Evolutionary conservation across 306 rosid species (phyloP).

Genomic region (Lotus japonicus): DNA sequence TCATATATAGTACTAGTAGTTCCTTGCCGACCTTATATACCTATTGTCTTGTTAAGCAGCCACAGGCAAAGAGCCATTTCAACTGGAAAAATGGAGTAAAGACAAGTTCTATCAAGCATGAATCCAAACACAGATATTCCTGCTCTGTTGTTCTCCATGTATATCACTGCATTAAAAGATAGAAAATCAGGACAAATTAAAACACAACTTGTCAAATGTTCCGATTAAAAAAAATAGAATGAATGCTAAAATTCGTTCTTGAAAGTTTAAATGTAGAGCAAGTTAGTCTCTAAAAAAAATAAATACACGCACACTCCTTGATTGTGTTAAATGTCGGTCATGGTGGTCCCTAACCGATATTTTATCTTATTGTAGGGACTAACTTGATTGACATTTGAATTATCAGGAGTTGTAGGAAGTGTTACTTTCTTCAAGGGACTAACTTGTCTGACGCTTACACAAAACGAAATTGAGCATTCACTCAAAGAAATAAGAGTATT

Average conservation of each 20-base stretch:
- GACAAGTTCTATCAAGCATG: conserved; percentile 85
- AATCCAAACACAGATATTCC: conserved; percentile 79
- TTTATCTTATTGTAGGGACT: too few species aligned
- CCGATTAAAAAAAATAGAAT: not conserved
- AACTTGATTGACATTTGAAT: too few species aligned
- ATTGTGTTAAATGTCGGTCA: too few species aligned
- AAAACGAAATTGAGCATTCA: too few species aligned
- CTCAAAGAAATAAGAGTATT: not conserved
- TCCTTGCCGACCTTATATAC: conserved; percentile 25
- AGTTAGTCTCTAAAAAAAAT: too few species aligned
- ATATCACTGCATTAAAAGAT: conserved; percentile 56
- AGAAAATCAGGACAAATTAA: not conserved
- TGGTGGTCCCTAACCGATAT: too few species aligned
- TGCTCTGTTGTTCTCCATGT: conserved; percentile 80
- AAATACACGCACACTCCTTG: too few species aligned
- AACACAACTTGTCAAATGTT: not conserved
- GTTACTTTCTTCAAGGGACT: too few species aligned
- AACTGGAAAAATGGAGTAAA: conserved; percentile 78
- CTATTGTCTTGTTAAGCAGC: conserved; percentile 83
- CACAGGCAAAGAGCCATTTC: conserved; percentile 77
- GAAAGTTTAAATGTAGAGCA: too few species aligned
- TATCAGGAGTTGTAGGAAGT: too few species aligned
- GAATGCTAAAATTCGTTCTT: too few species aligned
- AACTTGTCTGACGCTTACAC: too few species aligned
- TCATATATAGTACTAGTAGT: not conserved